Evolutionary conservation across 2,329 filamentous ascomycete genomes (phyloP).

Genomic region (Neonectria faginata): DNA sequence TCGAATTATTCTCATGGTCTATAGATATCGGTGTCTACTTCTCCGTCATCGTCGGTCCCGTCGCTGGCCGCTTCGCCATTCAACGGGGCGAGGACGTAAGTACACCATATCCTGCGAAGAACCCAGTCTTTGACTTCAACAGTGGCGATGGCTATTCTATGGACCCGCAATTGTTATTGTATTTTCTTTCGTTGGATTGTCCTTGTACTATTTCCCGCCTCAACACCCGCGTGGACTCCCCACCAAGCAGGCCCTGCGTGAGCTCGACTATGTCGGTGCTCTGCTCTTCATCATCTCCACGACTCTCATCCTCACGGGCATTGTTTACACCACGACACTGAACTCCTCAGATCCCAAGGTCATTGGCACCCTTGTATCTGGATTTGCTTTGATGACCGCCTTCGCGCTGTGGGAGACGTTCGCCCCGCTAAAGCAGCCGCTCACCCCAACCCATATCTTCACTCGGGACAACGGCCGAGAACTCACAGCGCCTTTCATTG

Average conservation of each 20-base stretch:
- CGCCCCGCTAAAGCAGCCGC: conserved; percentile 51
- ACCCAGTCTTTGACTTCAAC: background rate
- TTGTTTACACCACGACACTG: conserved; percentile 54
- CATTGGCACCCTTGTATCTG: conserved; percentile 51
- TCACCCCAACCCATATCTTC: conserved; percentile 60
- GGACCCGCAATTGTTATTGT: conserved; percentile 56
- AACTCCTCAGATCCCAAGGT: conserved; percentile 52
- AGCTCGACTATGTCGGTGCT: conserved; percentile 54
- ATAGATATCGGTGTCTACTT: conserved; percentile 55
- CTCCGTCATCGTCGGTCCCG: conserved; percentile 58
- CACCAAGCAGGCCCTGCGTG: conserved; percentile 49
- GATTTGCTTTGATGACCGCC: conserved; percentile 49
- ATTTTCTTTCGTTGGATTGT: conserved; percentile 58
- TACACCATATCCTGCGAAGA: background rate
- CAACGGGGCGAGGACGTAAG: conserved; percentile 45
- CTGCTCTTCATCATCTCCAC: conserved; percentile 52
- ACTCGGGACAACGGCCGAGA: conserved; percentile 58
- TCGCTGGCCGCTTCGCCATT: conserved; percentile 57
- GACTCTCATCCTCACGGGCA: conserved; percentile 53
- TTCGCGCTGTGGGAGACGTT: conserved; percentile 57
- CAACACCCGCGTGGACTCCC: conserved; percentile 50
- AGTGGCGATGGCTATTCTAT: conserved; percentile 61
- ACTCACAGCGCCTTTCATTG: conserved; percentile 59
- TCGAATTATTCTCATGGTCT: background rate
- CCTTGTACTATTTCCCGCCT: conserved; percentile 51